Conservation (phyloP, 345 rosid species). For the Boechera stricta region DNA sequence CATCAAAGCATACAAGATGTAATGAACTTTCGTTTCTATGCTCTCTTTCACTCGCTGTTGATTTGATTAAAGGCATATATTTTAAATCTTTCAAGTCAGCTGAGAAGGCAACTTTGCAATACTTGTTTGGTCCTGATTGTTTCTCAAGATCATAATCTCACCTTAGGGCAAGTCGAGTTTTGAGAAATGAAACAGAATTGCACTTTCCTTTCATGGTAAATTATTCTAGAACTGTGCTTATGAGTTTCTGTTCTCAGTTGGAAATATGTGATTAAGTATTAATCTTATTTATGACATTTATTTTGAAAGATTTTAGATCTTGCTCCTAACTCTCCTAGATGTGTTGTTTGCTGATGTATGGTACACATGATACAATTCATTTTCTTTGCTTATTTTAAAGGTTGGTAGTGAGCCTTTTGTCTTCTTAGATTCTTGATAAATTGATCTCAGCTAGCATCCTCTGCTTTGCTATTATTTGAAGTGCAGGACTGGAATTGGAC, state of each 20-base stretch:
- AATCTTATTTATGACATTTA: background rate
- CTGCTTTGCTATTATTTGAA: slow-evolving; percentile 49
- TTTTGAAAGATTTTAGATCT: slow-evolving; percentile 8
- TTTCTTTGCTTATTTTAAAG: slow-evolving; percentile 24
- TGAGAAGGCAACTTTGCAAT: slow-evolving; percentile 26
- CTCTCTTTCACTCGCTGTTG: slow-evolving; percentile 24
- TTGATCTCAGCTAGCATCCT: slow-evolving; percentile 35
- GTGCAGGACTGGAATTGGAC: slow-evolving; percentile 96
- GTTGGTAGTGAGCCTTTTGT: slow-evolving; percentile 34
- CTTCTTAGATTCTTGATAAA: slow-evolving; percentile 37
- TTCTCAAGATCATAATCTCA: slow-evolving; percentile 8
- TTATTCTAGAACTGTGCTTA: slow-evolving; percentile 25
- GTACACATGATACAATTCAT: slow-evolving; percentile 3
- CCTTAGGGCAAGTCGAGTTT: slow-evolving; percentile 18
- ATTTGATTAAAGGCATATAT: slow-evolving; percentile 8
- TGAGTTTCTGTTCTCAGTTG: slow-evolving; percentile 8
- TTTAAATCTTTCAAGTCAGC: background rate
- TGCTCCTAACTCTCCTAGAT: background rate
- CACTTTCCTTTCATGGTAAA: slow-evolving; percentile 11
- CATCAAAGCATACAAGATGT: slow-evolving; percentile 80
- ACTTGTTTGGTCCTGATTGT: slow-evolving; percentile 25
- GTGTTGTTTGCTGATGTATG: slow-evolving; percentile 31
- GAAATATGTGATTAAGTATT: background rate
- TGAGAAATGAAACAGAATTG: background rate
- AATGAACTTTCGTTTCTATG: slow-evolving; percentile 47